Percentiles rank a stretch among this genome's conserved stretches.
Conservation (phyloP, 2,329 filamentous ascomycete genomes). For the Coniochaeta sp. region DNA sequence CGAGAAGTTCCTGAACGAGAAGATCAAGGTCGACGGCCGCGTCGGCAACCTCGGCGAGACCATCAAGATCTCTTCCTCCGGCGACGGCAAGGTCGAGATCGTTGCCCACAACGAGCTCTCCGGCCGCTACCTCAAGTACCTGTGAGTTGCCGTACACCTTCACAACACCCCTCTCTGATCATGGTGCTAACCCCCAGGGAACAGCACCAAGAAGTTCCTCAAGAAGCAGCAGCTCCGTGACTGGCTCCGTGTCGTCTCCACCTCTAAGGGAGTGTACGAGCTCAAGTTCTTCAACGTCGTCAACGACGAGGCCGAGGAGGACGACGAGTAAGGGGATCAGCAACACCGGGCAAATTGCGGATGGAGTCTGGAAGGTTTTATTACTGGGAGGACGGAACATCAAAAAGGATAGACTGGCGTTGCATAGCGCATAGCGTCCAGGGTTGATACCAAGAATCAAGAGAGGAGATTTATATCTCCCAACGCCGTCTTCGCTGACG, state of each 20-base stretch:
- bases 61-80: conserved; percentile 82
- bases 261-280: conserved; percentile 97
- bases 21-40: conserved; percentile 99
- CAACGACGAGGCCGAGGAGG: conserved; percentile 94
- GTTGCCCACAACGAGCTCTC: conserved; percentile 97
- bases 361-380: conserved; percentile 6
- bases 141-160: conserved; percentile 54
- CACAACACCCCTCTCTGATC: background rate
- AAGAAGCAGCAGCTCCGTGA: conserved; percentile 99
- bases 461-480: background rate
- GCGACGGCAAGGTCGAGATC: conserved; percentile 97
- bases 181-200: background rate
- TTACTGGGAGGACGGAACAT: background rate
- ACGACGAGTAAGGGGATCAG: conserved; percentile 77
- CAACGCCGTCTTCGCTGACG: conserved; percentile 1
- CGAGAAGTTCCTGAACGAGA: conserved; percentile 99
- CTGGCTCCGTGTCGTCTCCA: conserved; percentile 98
- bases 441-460: background rate
- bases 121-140: conserved; percentile 98
- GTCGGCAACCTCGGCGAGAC: conserved; percentile 96
- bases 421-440: background rate
- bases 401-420: conserved; percentile 3
- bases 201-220: conserved; percentile 99
- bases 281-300: conserved; percentile 99
- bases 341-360: background rate